Conservation (phyloP, 495 filamentous ascomycete genomes). For the Acidiella bohemica region DNA sequence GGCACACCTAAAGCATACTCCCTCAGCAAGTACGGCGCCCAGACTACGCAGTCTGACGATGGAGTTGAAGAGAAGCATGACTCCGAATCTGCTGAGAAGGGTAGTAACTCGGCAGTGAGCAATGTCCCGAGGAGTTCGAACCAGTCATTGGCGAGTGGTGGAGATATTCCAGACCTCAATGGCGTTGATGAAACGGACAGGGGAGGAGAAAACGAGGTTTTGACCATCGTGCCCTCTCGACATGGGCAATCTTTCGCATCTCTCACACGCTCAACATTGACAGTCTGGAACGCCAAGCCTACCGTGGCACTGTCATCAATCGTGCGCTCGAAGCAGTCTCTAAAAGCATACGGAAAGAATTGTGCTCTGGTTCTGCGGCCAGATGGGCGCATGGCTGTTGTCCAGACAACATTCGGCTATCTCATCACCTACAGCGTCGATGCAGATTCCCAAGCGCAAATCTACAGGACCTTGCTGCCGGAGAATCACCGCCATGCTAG, state of each 20-base stretch:
- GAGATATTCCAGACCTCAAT: not conserved
- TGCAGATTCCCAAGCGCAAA: conserved; percentile 64
- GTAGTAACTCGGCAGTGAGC: not conserved
- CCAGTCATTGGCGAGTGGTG: not conserved
- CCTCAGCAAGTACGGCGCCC: conserved; percentile 21
- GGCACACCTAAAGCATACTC: conserved; percentile 75
- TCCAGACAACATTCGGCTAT: conserved; percentile 79
- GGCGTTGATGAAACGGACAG: not conserved
- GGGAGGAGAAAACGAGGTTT: conserved; percentile 32
- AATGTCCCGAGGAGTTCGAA: not conserved
- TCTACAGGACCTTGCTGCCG: conserved; percentile 40
- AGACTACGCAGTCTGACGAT: conserved; percentile 10
- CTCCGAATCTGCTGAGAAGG: not conserved
- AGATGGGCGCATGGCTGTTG: conserved; percentile 78
- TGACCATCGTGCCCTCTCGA: conserved; percentile 64
- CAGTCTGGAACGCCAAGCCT: conserved; percentile 92
- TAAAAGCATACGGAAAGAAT: conserved; percentile 75
- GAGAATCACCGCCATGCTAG: conserved; percentile 36
- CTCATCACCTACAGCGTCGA: conserved; percentile 89
- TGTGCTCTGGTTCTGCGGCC: conserved; percentile 74
- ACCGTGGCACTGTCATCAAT: conserved; percentile 77
- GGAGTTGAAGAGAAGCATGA: not conserved
- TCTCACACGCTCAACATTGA: conserved; percentile 68
- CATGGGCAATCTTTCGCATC: conserved; percentile 79
- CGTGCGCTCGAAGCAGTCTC: conserved; percentile 61